These are phyloP conservation scores for Fusarium irregulare DNA, from an alignment of 2,329 filamentous ascomycete genomes.

Conservation along the genomic window DNA sequence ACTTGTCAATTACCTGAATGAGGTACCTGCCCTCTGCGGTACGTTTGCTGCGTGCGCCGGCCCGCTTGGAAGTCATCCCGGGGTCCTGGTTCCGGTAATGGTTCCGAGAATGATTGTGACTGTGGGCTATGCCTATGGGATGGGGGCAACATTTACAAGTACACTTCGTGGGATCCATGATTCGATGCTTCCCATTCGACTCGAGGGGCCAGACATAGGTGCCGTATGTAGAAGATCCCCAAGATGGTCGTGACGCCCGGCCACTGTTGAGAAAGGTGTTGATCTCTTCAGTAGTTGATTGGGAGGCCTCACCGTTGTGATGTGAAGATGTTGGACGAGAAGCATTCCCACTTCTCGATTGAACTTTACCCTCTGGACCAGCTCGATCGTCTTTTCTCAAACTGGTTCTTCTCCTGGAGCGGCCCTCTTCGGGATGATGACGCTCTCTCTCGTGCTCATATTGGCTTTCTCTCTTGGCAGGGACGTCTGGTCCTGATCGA, in stretches of 20 bases:
- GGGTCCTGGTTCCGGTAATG: conserved; percentile 2
- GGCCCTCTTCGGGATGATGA: neutral
- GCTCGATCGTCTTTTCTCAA: neutral
- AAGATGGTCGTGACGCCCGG: neutral
- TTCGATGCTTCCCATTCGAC: conserved; percentile 25
- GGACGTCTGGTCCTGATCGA: neutral
- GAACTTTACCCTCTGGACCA: neutral
- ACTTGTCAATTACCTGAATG: conserved; percentile 41
- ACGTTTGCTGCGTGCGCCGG: conserved; percentile 2
- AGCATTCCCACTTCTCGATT: neutral
- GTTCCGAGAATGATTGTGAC: conserved; percentile 18
- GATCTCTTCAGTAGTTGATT: conserved; percentile 5
- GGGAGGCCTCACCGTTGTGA: neutral
- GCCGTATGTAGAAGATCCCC: conserved; percentile 27
- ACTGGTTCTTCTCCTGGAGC: neutral
- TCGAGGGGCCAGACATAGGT: conserved; percentile 40
- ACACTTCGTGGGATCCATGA: conserved; percentile 38
- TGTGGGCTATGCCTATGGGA: conserved; percentile 27
- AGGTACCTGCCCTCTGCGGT: conserved; percentile 16
- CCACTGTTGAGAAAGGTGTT: conserved; percentile 5
- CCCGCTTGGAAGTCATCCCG: neutral
- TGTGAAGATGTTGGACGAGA: neutral
- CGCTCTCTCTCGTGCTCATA: neutral
- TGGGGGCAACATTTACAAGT: conserved; percentile 43
- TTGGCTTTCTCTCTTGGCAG: neutral